Evolutionary conservation across 1,284 basidiomycete species (phyloP), one percentile per base, ranked within the genome.

Genomic region (Singerocomus inundabilis): DNA sequence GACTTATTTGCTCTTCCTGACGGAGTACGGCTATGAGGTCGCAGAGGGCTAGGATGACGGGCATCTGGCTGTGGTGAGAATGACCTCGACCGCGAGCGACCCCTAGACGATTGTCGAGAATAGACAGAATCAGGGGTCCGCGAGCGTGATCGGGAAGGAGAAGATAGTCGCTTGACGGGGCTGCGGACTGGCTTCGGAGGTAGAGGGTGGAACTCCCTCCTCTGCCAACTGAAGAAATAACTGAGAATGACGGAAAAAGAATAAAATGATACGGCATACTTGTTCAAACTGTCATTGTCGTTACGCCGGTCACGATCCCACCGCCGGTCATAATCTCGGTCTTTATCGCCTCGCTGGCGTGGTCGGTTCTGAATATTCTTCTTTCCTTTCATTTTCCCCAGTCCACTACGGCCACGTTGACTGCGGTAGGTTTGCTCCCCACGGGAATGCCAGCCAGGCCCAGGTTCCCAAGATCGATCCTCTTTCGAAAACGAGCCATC

Each of bases 211-310:
- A 63, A 58, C 44, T 80, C 77, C 52, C 79, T 71, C 59, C 72
- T 70, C 48, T 74, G 73, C 81, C 80, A 82, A 54, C 80, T 82
- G 49, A 49, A 56, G 38, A 37, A 50, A 12, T 42, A 48, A 12
- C 6, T 45, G 18, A 53, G 47, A 36, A 53, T 4, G 29, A 5
- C 6, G 11, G 15, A 39, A 46, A 41, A 21, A 18, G 1, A 21
- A 12, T 4, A 36, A 57, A 51, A 48, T 35, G 48, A 28, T 40
- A 44, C 44, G 34, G 65, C 79, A 32, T 61, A 89, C 87, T 89
- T 89, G 67, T 89, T 89, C 53, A 82, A 64, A 57, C 76, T 78
- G 18, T 76, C 75, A 50, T 85, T 85, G 49, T 86, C 83, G 39
- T 73, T 74, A 49, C 78, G 75, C 76, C 83, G 81, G 59, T 85